Conservation (phyloP, 305 asterid genomes). For the Fraxinus velutina region DNA sequence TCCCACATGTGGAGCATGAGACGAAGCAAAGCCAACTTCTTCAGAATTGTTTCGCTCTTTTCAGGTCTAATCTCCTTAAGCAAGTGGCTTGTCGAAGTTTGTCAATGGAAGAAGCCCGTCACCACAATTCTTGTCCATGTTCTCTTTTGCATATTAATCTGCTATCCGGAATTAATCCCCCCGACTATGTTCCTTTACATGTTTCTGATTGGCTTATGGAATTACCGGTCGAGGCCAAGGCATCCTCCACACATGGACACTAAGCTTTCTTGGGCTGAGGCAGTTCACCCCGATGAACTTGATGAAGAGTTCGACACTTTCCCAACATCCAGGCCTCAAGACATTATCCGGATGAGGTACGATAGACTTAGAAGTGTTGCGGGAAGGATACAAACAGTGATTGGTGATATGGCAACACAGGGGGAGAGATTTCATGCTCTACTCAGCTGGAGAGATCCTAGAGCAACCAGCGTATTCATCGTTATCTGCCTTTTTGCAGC, state of each 20-base stretch:
- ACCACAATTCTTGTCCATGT: conserved; percentile 42
- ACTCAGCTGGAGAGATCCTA: conserved; percentile 39
- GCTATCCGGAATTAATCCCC: conserved; percentile 49
- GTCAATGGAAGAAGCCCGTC: conserved; percentile 56
- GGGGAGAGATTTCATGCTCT: conserved; percentile 33
- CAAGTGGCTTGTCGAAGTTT: conserved; percentile 45
- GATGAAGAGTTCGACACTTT: conserved; percentile 63
- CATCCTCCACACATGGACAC: conserved; percentile 67
- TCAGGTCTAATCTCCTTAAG: conserved; percentile 40
- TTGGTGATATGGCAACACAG: conserved; percentile 37
- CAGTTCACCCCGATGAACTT: conserved; percentile 40
- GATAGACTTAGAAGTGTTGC: conserved; percentile 33
- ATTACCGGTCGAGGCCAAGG: conserved; percentile 34
- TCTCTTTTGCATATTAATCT: conserved; percentile 43
- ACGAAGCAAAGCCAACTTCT: conserved; percentile 63
- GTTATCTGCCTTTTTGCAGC: conserved; percentile 31
- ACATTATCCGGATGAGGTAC: conserved; percentile 39
- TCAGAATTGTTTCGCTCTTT: conserved; percentile 40
- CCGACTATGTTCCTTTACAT: conserved; percentile 49
- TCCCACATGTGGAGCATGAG: conserved; percentile 76
- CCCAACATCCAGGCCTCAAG: conserved; percentile 38
- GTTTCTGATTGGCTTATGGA: conserved; percentile 50
- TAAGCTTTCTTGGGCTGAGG: conserved; percentile 52
- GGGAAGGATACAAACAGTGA: conserved; percentile 34
- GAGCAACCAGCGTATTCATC: conserved; percentile 32